Base-by-base conservation (phyloP, 202 grass and related monocot species). In the Carex arenaria region DNA sequence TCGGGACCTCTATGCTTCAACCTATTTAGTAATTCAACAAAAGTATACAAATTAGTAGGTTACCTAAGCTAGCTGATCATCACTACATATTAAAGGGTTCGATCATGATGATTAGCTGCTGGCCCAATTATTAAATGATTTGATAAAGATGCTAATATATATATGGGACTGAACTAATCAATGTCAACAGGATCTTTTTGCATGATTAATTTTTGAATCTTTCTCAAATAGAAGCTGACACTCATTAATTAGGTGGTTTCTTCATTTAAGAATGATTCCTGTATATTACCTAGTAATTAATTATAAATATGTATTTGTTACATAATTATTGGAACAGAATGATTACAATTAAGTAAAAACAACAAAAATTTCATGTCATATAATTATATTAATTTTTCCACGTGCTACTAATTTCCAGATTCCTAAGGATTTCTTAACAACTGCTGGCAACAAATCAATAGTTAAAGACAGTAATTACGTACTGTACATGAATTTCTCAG, bases 1-100 rank as follows among this genome's bases (percentile, higher is more conserved):
- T 99, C 96, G 0, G 96, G 96, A 0, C 96, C 96, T 66, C 96
- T 67, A 83, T 99, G 96, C 89, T 88, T 93, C 83, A 98, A 84
- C 86, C 96, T 98, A 85, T 86, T 26, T 56, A 68, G 73, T 42
- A 17, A 66, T 36, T 53, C 23, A 81, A 49, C 4, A 62, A 15
- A 64, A 82, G 22, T 66, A 67, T 32, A 36, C 61, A 17, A 67
- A 67, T 68, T 36, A 82, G 59, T 15, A 64, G 5, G 56, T 7
- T n/a, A 28, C 1, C 15, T 36, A 45, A 64, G 40, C 10, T 45
- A 30, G 18, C 64, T 15, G 22, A 49, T 12, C 26, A 49, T 12
- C 26, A 26, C 26, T 26, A 26, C 26, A 26, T 17, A 78, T 78
- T 12, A 57, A 49, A 47, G 13, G 19, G 54, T 74, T 74, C 23